Base-by-base conservation (phyloP, 2,329 filamentous ascomycete genomes). In the Fusarium sp. region DNA sequence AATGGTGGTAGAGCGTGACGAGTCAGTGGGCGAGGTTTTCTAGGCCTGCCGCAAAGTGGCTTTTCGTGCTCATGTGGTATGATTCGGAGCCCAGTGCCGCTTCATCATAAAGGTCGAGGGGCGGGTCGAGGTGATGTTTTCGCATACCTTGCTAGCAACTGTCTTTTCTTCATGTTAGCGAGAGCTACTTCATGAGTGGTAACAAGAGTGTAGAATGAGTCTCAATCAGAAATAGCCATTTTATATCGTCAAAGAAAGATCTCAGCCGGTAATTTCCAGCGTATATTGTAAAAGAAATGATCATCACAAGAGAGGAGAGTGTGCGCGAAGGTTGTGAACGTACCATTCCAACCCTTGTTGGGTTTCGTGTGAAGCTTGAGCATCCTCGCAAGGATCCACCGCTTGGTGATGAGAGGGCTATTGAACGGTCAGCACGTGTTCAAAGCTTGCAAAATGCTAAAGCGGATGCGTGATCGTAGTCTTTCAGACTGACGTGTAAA, bases 21-120 rank as follows among this genome's bases (percentile, higher is more conserved):
- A 75, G 83, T 97, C 94, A 97, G 94, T 95, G 92, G 94, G 93
- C 94, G 90, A 97, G 94, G 94, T 97, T 97, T 97, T 97, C 94
- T 97, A 97, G 93, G 94, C 94, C 94, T 97, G 94, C 93, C 94
- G 83, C 93, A 93, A 92, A 88, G 83, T 93, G 94, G 93, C 89
- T 92, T 88, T 89, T 94, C 92, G 70, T 78, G 85, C 94, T 94
- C 94, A 89, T 89, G 84, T 81, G 65, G 57, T 80, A 62, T 81
- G 75, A 85, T 69, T 97, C 94, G 91, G 94, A 95, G 94, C 94
- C 94, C 94, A 97, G 94, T 97, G 94, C 94, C 93, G 83, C 86
- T 92, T 94, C 92, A 94, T 95, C 92, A 93, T 89, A 74, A 76
- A 79, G 72, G 50, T 65, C 40, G 61, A 33, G 46, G 58, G 53